These are phyloP conservation scores for Tricharina praecox DNA, from an alignment of 495 filamentous ascomycete genomes.

Conservation along the genomic window DNA sequence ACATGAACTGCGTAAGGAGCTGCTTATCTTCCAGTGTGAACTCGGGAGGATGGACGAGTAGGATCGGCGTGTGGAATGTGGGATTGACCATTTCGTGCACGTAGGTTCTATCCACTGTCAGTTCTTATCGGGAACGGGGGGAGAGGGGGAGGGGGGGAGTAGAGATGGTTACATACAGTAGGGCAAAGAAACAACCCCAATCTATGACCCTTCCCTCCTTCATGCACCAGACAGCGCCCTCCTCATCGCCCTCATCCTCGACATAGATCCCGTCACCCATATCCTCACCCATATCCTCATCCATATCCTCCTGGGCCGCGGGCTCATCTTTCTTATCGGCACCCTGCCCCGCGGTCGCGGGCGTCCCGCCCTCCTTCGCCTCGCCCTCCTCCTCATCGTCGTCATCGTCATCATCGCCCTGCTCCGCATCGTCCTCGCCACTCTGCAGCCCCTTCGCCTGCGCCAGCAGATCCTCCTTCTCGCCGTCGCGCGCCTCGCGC, in stretches of 20 bases:
- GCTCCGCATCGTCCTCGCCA: constrained; percentile 15
- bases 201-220: constrained; percentile 68
- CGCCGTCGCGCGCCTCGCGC: constrained; percentile 38
- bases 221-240: constrained; percentile 81
- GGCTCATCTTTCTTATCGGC: constrained; percentile 27
- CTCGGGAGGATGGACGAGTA: constrained; percentile 68
- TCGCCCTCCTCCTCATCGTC: constrained; percentile 24
- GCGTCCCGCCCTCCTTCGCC: constrained; percentile 18
- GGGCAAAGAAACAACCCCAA: constrained; percentile 80
- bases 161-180: too few relatives aligned
- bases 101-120: constrained; percentile 36
- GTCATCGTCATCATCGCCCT: constrained; percentile 37
- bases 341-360: constrained; percentile 27
- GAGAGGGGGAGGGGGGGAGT: not conserved
- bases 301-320: constrained; percentile 19
- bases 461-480: constrained; percentile 36
- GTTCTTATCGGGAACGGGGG: not conserved
- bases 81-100: constrained; percentile 74
- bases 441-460: constrained; percentile 21
- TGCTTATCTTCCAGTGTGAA: constrained; percentile 78
- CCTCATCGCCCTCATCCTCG: constrained; percentile 70
- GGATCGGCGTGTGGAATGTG: constrained; percentile 81
- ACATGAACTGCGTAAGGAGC: constrained; percentile 72
- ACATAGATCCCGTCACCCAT: constrained; percentile 43
- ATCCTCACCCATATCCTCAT: constrained; percentile 31